These are phyloP conservation scores for Durusdinium trenchii DNA, from an alignment of 73 alveolate genomes.

Conservation along the genomic window DNA sequence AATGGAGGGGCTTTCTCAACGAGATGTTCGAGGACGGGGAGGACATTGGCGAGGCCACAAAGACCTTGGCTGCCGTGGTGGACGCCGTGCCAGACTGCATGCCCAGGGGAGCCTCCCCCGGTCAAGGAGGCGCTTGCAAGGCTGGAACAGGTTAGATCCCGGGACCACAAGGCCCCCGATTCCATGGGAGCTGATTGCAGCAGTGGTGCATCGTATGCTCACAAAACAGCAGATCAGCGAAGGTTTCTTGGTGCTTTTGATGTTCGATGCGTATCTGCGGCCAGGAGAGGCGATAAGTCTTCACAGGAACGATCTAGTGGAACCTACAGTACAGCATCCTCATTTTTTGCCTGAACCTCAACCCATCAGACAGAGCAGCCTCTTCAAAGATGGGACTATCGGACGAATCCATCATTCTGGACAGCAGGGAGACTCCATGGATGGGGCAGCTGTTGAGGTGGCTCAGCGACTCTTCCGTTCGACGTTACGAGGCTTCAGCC, in stretches of 20 bases:
- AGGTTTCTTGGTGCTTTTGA: not conserved
- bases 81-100: not conserved
- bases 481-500: not conserved
- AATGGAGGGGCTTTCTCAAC: not conserved
- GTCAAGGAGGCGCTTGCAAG: too few relatives aligned
- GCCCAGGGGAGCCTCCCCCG: too few relatives aligned
- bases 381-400: conserved; percentile 11
- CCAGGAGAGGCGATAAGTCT: conserved; percentile 12
- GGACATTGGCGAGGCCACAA: not conserved
- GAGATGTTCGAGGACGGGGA: not conserved
- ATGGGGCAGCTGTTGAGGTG: not conserved
- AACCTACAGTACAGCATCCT: not conserved
- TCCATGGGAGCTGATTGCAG: not conserved
- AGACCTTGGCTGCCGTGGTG: not conserved
- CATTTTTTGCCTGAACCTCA: not conserved
- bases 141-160: too few relatives aligned
- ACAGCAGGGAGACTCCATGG: not conserved
- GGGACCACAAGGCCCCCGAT: conserved; percentile 31
- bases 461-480: not conserved
- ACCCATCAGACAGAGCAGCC: not conserved
- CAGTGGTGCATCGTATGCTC: not conserved
- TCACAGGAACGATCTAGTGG: not conserved
- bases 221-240: too few relatives aligned
- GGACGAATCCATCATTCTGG: conserved; percentile 47
- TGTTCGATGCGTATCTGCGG: conserved; percentile 37